These are phyloP conservation scores for Dothiorella sarmentorum DNA, from an alignment of 2,329 filamentous ascomycete genomes.

Conservation along the genomic window DNA sequence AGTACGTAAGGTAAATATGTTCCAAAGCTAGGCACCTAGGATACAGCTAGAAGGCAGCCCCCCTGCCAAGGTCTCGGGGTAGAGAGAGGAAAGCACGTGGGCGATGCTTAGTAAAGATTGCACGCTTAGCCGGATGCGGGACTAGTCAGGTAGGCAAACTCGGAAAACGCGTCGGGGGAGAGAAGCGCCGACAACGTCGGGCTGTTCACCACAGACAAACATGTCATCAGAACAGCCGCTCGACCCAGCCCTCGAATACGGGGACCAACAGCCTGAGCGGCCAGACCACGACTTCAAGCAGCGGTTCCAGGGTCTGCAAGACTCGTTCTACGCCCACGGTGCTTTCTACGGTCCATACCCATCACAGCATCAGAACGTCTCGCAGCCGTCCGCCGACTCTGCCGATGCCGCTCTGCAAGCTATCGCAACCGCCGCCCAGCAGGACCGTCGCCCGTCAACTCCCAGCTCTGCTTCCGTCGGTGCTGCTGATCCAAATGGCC, in stretches of 20 bases:
- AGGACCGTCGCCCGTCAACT: conserved; percentile 12
- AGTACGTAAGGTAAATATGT: too few species aligned
- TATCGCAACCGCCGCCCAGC: conserved; percentile 14
- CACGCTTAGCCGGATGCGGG: not conserved
- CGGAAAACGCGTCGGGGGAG: not conserved
- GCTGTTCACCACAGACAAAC: not conserved
- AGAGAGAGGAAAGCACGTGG: not conserved
- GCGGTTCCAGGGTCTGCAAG: conserved; percentile 13
- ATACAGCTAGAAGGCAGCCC: too few species aligned
- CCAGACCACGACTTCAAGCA: conserved; percentile 10
- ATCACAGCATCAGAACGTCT: not conserved
- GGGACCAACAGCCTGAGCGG: conserved; percentile 7
- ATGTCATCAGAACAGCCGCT: conserved; percentile 3
- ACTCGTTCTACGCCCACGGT: conserved; percentile 8
- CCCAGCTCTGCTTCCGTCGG: conserved; percentile 14
- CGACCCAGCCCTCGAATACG: conserved; percentile 9
- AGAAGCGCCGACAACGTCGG: conserved; percentile 1
- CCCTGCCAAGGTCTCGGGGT: too few species aligned
- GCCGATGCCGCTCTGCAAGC: conserved; percentile 14
- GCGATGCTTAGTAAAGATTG: not conserved
- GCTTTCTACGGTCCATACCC: conserved; percentile 3
- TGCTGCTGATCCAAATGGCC: conserved; percentile 2
- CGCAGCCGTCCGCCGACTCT: conserved; percentile 6
- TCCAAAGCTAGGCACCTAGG: too few species aligned
- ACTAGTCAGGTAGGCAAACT: not conserved